phyloP scores from a whole-genome alignment of 163 green algal genomes.

The Scenedesmus sp. region DNA sequence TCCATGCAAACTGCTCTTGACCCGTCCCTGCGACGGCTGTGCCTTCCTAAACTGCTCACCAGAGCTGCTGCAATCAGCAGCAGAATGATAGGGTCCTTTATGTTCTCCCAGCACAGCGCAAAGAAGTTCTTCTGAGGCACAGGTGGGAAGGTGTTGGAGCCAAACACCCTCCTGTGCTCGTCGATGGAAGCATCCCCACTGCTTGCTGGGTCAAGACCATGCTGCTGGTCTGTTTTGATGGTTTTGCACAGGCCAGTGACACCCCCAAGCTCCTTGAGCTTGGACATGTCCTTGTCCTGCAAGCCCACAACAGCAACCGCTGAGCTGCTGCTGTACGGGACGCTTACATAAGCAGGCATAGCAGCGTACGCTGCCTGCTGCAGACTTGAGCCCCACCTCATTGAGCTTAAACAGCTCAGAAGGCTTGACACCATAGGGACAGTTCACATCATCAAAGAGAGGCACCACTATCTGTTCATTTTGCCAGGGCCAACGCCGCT shows the following conservation, averaged over 20 bases:
- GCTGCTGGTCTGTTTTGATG: constrained; percentile 63
- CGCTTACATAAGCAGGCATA: background rate
- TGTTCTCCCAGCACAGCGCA: constrained; percentile 78
- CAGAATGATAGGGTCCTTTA: constrained; percentile 95
- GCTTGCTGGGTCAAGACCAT: constrained; percentile 64
- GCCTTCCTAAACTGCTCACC: constrained; percentile 60
- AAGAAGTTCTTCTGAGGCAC: constrained; percentile 87
- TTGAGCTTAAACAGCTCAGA: constrained; percentile 58
- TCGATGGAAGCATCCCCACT: constrained; percentile 52
- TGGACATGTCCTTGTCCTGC: constrained; percentile 80
- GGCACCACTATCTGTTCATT: constrained; percentile 51
- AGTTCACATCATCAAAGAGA: constrained; percentile 34
- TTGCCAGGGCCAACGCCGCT: constrained; percentile 16
- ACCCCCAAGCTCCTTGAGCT: constrained; percentile 69
- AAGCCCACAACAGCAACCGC: background rate
- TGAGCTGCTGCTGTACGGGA: background rate
- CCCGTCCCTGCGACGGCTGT: background rate
- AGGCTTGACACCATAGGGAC: constrained; percentile 57
- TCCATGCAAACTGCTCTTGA: background rate
- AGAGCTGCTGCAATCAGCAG: constrained; percentile 91
- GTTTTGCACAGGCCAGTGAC: constrained; percentile 70
- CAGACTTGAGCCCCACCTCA: constrained; percentile 50
- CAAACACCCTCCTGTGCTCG: constrained; percentile 73
- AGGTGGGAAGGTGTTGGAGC: constrained; percentile 81
- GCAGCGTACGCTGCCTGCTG: background rate